Percentiles rank a stretch among this genome's conserved stretches.
phyloP scores from a whole-genome alignment of 371 early-diverging fungal genomes.

The Catenaria anguillulae region DNA sequence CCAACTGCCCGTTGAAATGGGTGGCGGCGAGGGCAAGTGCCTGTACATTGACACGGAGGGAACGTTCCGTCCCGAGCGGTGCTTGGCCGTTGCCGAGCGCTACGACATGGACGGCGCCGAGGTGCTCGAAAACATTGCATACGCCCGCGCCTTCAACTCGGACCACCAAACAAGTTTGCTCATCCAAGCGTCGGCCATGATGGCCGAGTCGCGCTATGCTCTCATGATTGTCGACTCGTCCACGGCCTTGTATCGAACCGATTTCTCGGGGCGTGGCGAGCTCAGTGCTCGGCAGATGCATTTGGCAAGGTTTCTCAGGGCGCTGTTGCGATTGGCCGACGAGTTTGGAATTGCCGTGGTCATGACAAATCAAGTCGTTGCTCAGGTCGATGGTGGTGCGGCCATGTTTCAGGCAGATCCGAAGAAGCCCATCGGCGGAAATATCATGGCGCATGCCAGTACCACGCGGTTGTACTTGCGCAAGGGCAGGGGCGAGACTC shows the following conservation, averaged over 20 bases:
- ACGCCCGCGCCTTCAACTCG: slow-evolving; percentile 63
- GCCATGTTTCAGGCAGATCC: slow-evolving; percentile 70
- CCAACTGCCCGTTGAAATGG: slow-evolving; percentile 45
- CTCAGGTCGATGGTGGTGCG: slow-evolving; percentile 35
- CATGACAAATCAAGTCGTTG: slow-evolving; percentile 67
- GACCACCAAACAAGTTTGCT: slow-evolving; percentile 74
- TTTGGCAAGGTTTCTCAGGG: slow-evolving; percentile 58
- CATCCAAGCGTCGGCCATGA: slow-evolving; percentile 46
- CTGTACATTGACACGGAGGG: slow-evolving; percentile 63
- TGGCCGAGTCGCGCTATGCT: slow-evolving; percentile 33
- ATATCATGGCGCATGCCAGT: slow-evolving; percentile 27
- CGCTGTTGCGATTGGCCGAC: slow-evolving; percentile 66
- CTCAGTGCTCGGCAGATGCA: slow-evolving; percentile 83
- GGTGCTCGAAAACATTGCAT: slow-evolving; percentile 49
- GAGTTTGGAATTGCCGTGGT: slow-evolving; percentile 77
- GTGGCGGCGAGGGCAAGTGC: slow-evolving; percentile 50
- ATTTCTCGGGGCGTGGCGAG: slow-evolving; percentile 71
- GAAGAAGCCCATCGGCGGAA: slow-evolving; percentile 73
- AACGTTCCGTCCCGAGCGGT: slow-evolving; percentile 62
- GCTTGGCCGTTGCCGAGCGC: slow-evolving; percentile 56
- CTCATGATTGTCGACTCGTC: slow-evolving; percentile 51
- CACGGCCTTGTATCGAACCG: slow-evolving; percentile 61
- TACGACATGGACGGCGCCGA: slow-evolving; percentile 6
- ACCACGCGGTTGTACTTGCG: slow-evolving; percentile 38
- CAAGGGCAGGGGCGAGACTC: slow-evolving; percentile 49